These are phyloP conservation scores for Dactylella cylindrospora DNA, from an alignment of 2,329 filamentous ascomycete species.

Conservation along the genomic window DNA sequence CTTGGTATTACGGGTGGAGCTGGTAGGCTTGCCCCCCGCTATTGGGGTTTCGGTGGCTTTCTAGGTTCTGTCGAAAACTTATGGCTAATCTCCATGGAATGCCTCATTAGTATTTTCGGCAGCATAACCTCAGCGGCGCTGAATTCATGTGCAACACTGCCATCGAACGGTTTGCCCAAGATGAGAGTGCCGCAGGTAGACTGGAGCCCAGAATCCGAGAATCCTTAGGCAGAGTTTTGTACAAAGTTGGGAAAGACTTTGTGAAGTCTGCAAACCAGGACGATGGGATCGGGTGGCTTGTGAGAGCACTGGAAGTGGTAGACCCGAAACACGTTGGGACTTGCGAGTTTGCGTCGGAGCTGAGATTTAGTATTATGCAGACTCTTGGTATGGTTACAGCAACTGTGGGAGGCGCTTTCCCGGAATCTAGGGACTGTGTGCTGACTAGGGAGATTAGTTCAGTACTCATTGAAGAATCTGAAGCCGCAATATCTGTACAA, in stretches of 20 bases:
- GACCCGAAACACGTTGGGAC: conserved; percentile 60
- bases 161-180: conserved; percentile 51
- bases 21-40: conserved; percentile 15
- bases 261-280: conserved; percentile 58
- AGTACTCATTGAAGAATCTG: conserved; percentile 65
- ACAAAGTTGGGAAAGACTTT: conserved; percentile 69
- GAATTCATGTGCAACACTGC: conserved; percentile 73
- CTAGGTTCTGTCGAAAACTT: conserved; percentile 29
- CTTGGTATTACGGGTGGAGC: conserved; percentile 25
- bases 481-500: conserved; percentile 61
- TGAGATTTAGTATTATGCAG: conserved; percentile 68
- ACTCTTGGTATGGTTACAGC: conserved; percentile 58
- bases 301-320: conserved; percentile 65
- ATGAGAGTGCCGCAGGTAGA: conserved; percentile 31
- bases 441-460: conserved; percentile 64
- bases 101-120: conserved; percentile 64
- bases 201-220: conserved; percentile 61
- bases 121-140: conserved; percentile 71
- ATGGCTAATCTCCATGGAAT: conserved; percentile 5
- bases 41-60: neutral
- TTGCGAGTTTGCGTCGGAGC: conserved; percentile 63
- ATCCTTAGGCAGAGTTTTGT: conserved; percentile 66
- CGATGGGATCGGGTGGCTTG: conserved; percentile 70
- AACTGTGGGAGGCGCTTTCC: conserved; percentile 54
- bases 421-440: conserved; percentile 62